Evolutionary conservation across 1,284 basidiomycete genomes (phyloP), one percentile per base, ranked within the genome.

Genomic region (Macrocystidia cucumis): DNA sequence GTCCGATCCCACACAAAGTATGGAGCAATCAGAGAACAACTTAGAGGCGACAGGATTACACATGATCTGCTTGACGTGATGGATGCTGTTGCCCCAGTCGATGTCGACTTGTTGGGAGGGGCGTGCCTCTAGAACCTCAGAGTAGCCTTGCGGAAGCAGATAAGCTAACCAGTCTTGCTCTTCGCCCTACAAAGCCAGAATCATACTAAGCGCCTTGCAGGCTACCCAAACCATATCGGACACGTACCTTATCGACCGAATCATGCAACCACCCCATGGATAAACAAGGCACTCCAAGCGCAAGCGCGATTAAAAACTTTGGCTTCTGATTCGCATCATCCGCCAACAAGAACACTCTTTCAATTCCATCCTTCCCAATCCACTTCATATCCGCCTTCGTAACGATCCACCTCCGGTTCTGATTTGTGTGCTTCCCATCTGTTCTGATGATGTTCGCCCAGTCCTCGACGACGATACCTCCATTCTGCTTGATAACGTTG

Each of bases 261-360:
- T 69, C 65, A 7, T 66, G 48, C 11, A 89, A 47, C 72, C 80
- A 92, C 2, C 68, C 58, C 3, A 69, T 54, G 0, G 71, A 72
- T n/a, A 95, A 50, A 47, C 88, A 90, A 1, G 91, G 91, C 32
- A 95, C 78, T 4, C 91, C 91, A 18, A 91, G 62, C 0, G 85
- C 88, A 19, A 95, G 67, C 4, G 90, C 87, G 4, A 82, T 69
- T 34, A 93, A 63, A 49, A 75, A 89, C 54, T 91, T 92, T 3
- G 80, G 69, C 42, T 86, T 91, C 40, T 76, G 72, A 40, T 67
- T 72, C 5, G 65, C 53, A 18, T 73, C 67, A 43, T 84, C 74
- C 0, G 83, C 74, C 9, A 90, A 46, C 16, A 90, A 63, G 50
- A 91, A 80, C 16, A 90, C 63, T 9, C 75, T 70, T 8, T 78